Base-by-base conservation (phyloP, 208 protist genomes). In the Wallacemonas sp. region DNA sequence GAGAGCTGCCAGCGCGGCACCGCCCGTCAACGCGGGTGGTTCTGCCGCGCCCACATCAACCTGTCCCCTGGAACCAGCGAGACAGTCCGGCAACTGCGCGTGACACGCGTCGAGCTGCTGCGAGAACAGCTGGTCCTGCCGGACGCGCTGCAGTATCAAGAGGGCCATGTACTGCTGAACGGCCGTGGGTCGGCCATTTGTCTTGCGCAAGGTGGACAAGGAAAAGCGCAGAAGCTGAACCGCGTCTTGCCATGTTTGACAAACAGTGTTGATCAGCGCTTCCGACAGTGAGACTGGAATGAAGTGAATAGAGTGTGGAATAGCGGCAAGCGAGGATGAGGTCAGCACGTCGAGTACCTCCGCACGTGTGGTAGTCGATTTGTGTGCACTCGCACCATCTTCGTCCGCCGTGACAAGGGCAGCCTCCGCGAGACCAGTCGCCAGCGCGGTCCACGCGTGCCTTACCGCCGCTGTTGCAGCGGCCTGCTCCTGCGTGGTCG, bases 281-380 rank as follows among this genome's bases (percentile, higher is more conserved):
- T 87, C 83, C 0, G 80, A 74, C 36, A 78, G 63, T 26, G 62
- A 69, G n/a, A 65, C 37, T 0, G 73, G 69, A 42, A 92, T 61
- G 21, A 89, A 81, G 69, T 82, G 83, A 4, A 66, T 34, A 0
- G 76, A 77, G 66, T 92, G 86, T 4, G 86, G 86, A 1, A 85
- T 33, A 8, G 54, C 30, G 10, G 39, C 38, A 41, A 65, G 33
- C 4, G 21, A 6, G 3, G 44, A 30, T 26, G 42, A 54, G 4
- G 38, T 39, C 32, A 65, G 42, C 38, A 57, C 50, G 29, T n/a
- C 13, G 17, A 57, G 50, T 13, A 57, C 50, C 9, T 39, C 30
- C 50, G 6, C 50, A 8, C 50, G 30, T 17, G 38, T 4, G 0
- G 50, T 24, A 26, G 5, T n/a, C 17, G 42, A n/a, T n/a, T n/a